These are phyloP conservation scores for Cyclocybe cylindracea DNA, from an alignment of 768 basidiomycete species.

Conservation along the genomic window DNA sequence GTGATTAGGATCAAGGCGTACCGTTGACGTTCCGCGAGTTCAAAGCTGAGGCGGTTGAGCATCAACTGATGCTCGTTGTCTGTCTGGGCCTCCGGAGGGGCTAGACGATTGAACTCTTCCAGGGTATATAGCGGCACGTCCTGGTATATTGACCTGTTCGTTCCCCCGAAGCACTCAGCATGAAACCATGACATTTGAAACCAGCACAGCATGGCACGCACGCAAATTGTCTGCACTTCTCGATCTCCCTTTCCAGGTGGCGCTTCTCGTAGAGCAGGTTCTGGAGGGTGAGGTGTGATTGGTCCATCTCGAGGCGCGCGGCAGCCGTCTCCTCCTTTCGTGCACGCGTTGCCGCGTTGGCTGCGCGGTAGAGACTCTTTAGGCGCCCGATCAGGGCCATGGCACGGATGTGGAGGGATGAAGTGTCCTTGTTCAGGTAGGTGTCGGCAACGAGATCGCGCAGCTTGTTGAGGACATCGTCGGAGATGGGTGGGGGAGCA, in stretches of 20 bases:
- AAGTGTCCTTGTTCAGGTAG: slow-evolving; percentile 44
- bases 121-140: slow-evolving; percentile 75
- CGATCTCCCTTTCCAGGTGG: slow-evolving; percentile 88
- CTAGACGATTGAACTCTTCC: slow-evolving; percentile 67
- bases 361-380: slow-evolving; percentile 75
- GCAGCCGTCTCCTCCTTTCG: slow-evolving; percentile 74
- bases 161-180: background rate
- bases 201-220: slow-evolving; percentile 37
- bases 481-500: slow-evolving; percentile 27
- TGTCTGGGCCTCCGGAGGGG: slow-evolving; percentile 67
- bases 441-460: slow-evolving; percentile 58
- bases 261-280: slow-evolving; percentile 88
- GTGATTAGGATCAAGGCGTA: slow-evolving; percentile 30
- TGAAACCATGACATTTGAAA: background rate
- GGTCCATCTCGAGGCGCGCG: slow-evolving; percentile 87
- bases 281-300: slow-evolving; percentile 82
- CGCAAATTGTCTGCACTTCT: slow-evolving; percentile 92
- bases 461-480: slow-evolving; percentile 59
- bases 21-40: slow-evolving; percentile 88
- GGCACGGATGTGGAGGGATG: slow-evolving; percentile 61
- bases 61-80: slow-evolving; percentile 80
- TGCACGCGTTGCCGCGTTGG: slow-evolving; percentile 68
- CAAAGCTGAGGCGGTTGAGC: slow-evolving; percentile 85
- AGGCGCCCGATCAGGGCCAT: slow-evolving; percentile 79
- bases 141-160: slow-evolving; percentile 79